Conservation (phyloP, 192 early-diverging fungal species). For the Entophlyctis luteolus region DNA sequence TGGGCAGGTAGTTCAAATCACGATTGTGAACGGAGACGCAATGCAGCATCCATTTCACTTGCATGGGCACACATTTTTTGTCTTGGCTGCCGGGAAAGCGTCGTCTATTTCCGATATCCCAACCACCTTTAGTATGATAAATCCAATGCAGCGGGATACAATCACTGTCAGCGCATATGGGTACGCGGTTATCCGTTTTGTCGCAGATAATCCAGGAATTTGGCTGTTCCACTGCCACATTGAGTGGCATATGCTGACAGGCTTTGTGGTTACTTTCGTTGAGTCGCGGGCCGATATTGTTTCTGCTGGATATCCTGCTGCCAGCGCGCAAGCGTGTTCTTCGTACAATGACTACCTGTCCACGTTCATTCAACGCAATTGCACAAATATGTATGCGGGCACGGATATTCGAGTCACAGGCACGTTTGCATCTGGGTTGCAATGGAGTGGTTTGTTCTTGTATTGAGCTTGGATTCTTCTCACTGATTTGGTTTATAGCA, state of each 20-base stretch:
- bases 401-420: no score
- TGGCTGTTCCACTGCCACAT: conserved; percentile 89
- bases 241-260: conserved; percentile 66
- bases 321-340: no score
- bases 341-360: no score
- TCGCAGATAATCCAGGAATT: conserved; percentile 75
- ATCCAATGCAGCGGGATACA: conserved; percentile 73
- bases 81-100: conserved; percentile 62
- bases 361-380: no score
- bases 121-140: conserved; percentile 34
- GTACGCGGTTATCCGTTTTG: conserved; percentile 69
- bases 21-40: conserved; percentile 68
- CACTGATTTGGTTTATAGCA: no score
- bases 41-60: conserved; percentile 71
- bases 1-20: conserved; percentile 60
- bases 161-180: conserved; percentile 61
- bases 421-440: no score
- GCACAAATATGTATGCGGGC: no score
- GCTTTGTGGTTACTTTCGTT: conserved; percentile 65
- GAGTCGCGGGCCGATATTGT: conserved; percentile 45
- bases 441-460: no score
- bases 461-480: no score
- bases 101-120: conserved; percentile 43
- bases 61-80: conserved; percentile 75
- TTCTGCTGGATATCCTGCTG: no score